Percentiles rank a stretch among this genome's conserved stretches.
phyloP scores from a whole-genome alignment of 2,329 filamentous ascomycete species.

The Diaporthe citrichinensis region DNA sequence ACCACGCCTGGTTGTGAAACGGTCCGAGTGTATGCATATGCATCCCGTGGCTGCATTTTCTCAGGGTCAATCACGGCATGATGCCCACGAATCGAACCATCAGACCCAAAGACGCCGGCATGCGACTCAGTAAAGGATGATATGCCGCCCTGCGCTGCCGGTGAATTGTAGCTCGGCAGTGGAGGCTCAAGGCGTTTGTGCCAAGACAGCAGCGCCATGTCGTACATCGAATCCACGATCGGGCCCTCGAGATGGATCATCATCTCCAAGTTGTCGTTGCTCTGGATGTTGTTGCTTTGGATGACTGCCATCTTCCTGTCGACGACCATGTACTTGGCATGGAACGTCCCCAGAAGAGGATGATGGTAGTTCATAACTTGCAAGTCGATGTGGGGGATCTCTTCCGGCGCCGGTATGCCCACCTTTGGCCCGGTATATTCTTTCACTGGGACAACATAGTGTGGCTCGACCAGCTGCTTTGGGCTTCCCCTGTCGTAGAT shows the following conservation, averaged over 20 bases:
- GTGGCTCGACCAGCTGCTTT: constrained; percentile 76
- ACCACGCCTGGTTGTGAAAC: constrained; percentile 41
- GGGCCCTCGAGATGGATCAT: constrained; percentile 82
- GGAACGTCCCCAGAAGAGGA: constrained; percentile 80
- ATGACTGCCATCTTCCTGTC: constrained; percentile 79
- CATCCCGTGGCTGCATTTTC: constrained; percentile 43
- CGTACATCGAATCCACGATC: constrained; percentile 82
- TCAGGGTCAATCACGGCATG: constrained; percentile 48
- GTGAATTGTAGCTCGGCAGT: constrained; percentile 67
- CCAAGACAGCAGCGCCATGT: constrained; percentile 82
- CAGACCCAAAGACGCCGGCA: constrained; percentile 47
- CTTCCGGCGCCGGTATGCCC: constrained; percentile 70
- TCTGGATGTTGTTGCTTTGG: constrained; percentile 84
- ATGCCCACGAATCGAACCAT: constrained; percentile 50
- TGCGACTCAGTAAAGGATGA: constrained; percentile 46
- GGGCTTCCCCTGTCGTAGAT: constrained; percentile 81
- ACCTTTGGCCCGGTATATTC: constrained; percentile 72
- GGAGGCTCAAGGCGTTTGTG: constrained; percentile 72
- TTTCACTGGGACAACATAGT: constrained; percentile 70
- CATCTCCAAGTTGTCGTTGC: constrained; percentile 88
- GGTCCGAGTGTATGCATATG: constrained; percentile 38
- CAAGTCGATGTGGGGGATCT: constrained; percentile 80
- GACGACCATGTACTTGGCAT: constrained; percentile 83
- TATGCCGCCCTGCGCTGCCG: constrained; percentile 57
- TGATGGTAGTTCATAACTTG: constrained; percentile 81